Conservation (phyloP, 2,329 filamentous ascomycete genomes). For the Xylaria sp. region DNA sequence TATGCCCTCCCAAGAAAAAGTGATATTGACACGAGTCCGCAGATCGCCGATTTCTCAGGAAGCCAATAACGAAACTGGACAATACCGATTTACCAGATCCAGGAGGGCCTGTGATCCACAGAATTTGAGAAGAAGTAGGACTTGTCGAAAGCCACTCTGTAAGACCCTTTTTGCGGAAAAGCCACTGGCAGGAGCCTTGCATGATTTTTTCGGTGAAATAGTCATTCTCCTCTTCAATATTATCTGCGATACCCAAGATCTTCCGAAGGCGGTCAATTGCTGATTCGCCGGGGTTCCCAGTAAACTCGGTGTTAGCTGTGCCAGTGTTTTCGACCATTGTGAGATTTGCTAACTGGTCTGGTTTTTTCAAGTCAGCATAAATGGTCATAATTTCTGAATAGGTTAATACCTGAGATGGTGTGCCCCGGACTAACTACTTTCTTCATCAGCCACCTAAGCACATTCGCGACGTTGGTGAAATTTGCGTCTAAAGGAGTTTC, state of each 20-base stretch:
- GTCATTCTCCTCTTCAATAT: background rate
- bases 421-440: background rate
- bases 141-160: background rate
- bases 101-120: constrained; percentile 2
- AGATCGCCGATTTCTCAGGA: background rate
- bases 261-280: background rate
- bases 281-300: too few relatives aligned
- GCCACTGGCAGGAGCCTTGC: constrained; percentile 1
- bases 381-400: too few relatives aligned
- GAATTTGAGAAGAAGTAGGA: background rate
- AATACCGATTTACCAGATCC: constrained; percentile 4
- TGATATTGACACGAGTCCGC: background rate
- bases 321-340: too few relatives aligned
- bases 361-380: too few relatives aligned
- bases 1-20: background rate
- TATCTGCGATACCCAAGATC: background rate
- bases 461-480: constrained; percentile 1
- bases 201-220: background rate
- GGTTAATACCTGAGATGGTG: too few relatives aligned
- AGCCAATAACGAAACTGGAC: background rate
- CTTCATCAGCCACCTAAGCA: background rate
- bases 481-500: background rate
- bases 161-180: background rate
- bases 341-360: too few relatives aligned
- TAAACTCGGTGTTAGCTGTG: too few relatives aligned